Evolutionary conservation across 1,284 basidiomycete species (phyloP).

Genomic region (Austroboletus novae-zelandiae): DNA sequence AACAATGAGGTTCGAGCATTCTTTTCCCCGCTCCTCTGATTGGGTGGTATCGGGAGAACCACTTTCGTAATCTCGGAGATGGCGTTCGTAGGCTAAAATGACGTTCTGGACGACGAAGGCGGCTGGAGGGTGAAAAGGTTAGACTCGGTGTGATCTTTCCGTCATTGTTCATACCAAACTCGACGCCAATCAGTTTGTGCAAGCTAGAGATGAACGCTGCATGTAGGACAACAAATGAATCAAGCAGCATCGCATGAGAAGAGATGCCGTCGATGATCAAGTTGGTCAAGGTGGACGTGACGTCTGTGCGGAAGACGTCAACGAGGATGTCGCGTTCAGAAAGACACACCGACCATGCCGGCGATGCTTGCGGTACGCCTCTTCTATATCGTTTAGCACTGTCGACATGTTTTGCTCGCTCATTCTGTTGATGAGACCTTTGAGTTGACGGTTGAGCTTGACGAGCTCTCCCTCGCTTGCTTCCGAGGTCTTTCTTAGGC

Average conservation of each 20-base stretch:
- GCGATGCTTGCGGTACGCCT: constrained; percentile 74
- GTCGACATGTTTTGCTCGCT: constrained; percentile 88
- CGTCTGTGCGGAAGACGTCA: constrained; percentile 47
- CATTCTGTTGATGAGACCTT: constrained; percentile 90
- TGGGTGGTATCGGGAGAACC: constrained; percentile 12
- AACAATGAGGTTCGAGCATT: constrained; percentile 85
- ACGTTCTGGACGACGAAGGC: constrained; percentile 76
- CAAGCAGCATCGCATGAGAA: constrained; percentile 79
- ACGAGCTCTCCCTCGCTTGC: constrained; percentile 44
- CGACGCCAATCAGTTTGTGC: constrained; percentile 84
- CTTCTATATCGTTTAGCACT: constrained; percentile 78
- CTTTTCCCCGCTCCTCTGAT: constrained; percentile 61
- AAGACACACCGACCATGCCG: constrained; percentile 66
- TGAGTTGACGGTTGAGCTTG: constrained; percentile 78
- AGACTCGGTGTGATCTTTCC: neutral
- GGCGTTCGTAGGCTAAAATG: constrained; percentile 63
- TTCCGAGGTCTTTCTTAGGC: constrained; percentile 47
- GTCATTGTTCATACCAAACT: constrained; percentile 67
- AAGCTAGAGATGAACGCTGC: constrained; percentile 86
- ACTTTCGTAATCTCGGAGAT: constrained; percentile 40
- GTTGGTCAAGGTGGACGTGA: constrained; percentile 77
- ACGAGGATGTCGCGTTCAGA: neutral
- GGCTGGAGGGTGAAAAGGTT: constrained; percentile 41
- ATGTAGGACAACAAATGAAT: constrained; percentile 90
- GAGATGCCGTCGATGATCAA: constrained; percentile 85